Evolutionary conservation across 345 rosid species (phyloP), one percentile per base, ranked within the genome.

Genomic region (Cardamine resedifolia): DNA sequence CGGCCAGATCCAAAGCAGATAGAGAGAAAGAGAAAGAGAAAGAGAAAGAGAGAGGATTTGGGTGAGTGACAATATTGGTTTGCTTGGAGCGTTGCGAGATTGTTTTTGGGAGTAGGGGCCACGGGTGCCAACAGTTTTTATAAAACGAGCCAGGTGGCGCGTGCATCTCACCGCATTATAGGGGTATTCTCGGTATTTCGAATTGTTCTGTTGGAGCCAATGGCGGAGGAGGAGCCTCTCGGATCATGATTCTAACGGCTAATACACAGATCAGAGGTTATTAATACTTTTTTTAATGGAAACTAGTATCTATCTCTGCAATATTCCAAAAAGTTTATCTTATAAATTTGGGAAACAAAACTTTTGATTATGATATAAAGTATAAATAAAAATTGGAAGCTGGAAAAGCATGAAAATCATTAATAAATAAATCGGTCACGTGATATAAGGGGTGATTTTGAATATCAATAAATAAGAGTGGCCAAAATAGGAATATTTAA

Each of bases 41-140:
- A 65, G 16, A 55, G 41, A 36, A 51, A 50, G 14, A 55, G 47
- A 58, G 61, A 34, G n/a, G n/a, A n/a, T n/a, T n/a, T n/a, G n/a
- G 39, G 11, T 24, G 61, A 53, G 58, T 49, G 33, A 52, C 55
- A 12, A 30, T 31, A 7, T 3, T 18, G 64, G 67, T n/a, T 64
- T 30, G 58, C 20, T 72, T 68, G 78, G 74, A 78, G 74, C 70
- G 74, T 50, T 64, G 78, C 4, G 69, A 65, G 61, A 24, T 77
- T 38, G 65, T 67, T 39, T 43, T 39, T 1, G 18, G 10, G 26
- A 0, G 58, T 16, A 12, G 62, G 65, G 66, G 49, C 63, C 59
- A 51, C 69, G 9, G 16, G 0, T 4, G 52, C 12, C 7, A 31
- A 41, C 55, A 45, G 69, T 57, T 56, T 34, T 48, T 31, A 36